A percentile compares a stretch with the other conserved stretches of the same genome.
Conservation (phyloP, 164 flowering plant species). For the Vitis vinifera region ASM3070453v1 NC_081819.1:20461501-20462000, state of each 20-base stretch:
- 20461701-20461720: neutral
- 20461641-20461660: slow-evolving; percentile 8
- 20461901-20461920: slow-evolving; percentile 10
- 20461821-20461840: neutral
- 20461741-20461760: neutral
- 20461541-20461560: neutral
- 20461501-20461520: neutral
- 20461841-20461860: slow-evolving; percentile 11
- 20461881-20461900: neutral
- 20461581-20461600: neutral
- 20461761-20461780: neutral
- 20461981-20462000: slow-evolving; percentile 21
- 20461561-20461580: neutral
- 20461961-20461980: slow-evolving; percentile 31
- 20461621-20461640: neutral
- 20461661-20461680: slow-evolving; percentile 11
- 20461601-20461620: neutral
- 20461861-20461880: slow-evolving; percentile 14
- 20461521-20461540: neutral
- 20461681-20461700: neutral
- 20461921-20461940: slow-evolving; percentile 10
- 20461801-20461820: neutral
- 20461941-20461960: slow-evolving; percentile 20
- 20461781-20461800: neutral
- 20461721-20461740: slow-evolving; percentile 10